phyloP scores from a whole-genome alignment of 2,329 filamentous ascomycete species.

The Helminthosporium solani region DNA sequence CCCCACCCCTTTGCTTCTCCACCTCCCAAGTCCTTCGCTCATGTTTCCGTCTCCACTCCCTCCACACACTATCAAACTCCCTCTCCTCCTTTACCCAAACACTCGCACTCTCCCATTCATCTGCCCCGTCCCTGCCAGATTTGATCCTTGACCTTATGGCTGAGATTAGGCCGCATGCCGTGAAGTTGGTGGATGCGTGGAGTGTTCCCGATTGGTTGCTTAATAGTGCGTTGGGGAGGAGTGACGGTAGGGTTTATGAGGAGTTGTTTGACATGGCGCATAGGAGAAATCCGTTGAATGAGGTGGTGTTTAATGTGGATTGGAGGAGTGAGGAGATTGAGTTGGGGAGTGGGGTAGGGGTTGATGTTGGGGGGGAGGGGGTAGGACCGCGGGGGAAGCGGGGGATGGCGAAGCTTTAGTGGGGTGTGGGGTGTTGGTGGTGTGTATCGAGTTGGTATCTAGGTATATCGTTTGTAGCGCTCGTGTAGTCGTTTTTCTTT shows the following conservation, averaged over 20 bases:
- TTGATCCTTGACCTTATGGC: conserved; percentile 51
- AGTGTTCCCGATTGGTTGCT: conserved; percentile 55
- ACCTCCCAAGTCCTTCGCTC: conserved; percentile 41
- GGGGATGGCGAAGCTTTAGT: conserved; percentile 29
- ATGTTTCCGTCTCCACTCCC: conserved; percentile 52
- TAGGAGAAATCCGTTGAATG: conserved; percentile 53
- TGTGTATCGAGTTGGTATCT: no score
- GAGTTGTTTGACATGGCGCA: conserved; percentile 55
- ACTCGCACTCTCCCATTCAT: conserved; percentile 44
- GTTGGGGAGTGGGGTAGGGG: conserved; percentile 46
- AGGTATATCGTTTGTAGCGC: no score
- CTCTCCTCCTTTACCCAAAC: conserved; percentile 50
- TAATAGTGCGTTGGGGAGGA: conserved; percentile 53
- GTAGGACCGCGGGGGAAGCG: no score
- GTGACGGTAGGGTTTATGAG: conserved; percentile 57
- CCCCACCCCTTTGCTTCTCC: conserved; percentile 23
- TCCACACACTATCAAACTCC: conserved; percentile 50
- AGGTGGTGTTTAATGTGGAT: conserved; percentile 52
- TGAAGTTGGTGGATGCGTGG: conserved; percentile 55
- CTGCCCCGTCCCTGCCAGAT: conserved; percentile 45
- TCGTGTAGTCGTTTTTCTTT: no score
- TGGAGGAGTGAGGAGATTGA: conserved; percentile 53
- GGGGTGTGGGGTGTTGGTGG: not conserved
- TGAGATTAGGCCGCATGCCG: conserved; percentile 52
- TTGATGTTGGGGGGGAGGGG: no score